Evolutionary conservation across 495 filamentous ascomycete genomes (phyloP).

Genomic region (Filosporella fistucella): DNA sequence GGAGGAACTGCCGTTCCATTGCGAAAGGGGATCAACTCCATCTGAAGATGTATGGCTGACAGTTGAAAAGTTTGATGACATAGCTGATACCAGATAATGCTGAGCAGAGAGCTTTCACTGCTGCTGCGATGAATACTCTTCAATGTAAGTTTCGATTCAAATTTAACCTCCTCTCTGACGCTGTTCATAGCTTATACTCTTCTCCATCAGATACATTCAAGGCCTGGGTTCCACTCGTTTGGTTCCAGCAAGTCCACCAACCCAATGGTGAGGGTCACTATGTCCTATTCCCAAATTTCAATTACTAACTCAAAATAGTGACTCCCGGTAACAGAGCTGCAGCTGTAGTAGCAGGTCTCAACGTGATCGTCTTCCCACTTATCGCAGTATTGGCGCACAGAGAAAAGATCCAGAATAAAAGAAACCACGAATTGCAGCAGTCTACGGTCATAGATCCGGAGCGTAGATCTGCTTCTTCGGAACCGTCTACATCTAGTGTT

Average conservation of each 20-base stretch:
- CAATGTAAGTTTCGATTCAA: too few relatives aligned
- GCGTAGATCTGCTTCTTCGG: too few relatives aligned
- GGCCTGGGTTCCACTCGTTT: conserved; percentile 17
- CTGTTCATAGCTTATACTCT: too few relatives aligned
- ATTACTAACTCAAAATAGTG: conserved; percentile 3
- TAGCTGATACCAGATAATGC: conserved; percentile 18
- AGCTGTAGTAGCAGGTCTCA: conserved; percentile 14
- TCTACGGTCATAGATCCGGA: too few relatives aligned
- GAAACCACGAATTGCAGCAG: too few relatives aligned
- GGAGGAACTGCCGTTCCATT: conserved; percentile 19
- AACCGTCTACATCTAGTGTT: too few relatives aligned
- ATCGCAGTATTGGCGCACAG: conserved; percentile 12
- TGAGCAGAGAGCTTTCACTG: conserved; percentile 19
- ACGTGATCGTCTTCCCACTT: conserved; percentile 10
- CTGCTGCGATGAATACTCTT: conserved; percentile 18
- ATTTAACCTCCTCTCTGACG: too few relatives aligned
- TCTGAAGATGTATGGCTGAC: neutral
- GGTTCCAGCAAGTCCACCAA: conserved; percentile 19
- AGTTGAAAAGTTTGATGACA: conserved; percentile 11
- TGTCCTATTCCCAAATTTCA: neutral
- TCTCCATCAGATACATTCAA: conserved; percentile 9
- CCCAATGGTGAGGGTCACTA: conserved; percentile 8
- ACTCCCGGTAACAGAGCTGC: conserved; percentile 16
- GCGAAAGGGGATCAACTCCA: neutral
- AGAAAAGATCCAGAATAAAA: conserved; percentile 14